These are phyloP conservation scores for Grigorovia yakushimaensis DNA, from an alignment of 805 yeast genomes.

Conservation along the genomic window DNA sequence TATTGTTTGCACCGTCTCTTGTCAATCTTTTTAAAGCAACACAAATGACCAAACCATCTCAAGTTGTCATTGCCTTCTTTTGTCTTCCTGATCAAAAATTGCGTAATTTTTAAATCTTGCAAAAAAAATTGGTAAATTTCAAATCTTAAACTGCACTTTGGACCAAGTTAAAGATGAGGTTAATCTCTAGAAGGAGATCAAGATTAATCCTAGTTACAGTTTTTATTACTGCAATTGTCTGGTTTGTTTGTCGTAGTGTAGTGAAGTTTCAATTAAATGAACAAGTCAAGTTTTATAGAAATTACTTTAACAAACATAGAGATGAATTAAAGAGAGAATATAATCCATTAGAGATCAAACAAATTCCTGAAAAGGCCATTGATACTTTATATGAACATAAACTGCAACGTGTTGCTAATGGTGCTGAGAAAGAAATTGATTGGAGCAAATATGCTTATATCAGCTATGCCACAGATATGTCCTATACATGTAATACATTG, in stretches of 20 bases:
- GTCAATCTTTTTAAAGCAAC: no score
- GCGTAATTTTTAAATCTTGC: neutral
- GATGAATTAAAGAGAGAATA: conserved; percentile 17
- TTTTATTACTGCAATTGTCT: conserved; percentile 6
- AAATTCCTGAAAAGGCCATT: conserved; percentile 20
- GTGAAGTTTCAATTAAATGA: conserved; percentile 24
- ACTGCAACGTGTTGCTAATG: conserved; percentile 7
- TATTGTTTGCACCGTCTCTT: no score
- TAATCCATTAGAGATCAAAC: conserved; percentile 24
- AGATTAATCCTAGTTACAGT: conserved; percentile 10
- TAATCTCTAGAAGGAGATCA: conserved; percentile 19
- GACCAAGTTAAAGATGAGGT: conserved; percentile 5
- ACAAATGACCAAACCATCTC: no score
- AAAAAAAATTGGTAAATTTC: no score
- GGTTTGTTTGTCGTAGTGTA: conserved; percentile 12
- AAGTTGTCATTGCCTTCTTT: no score
- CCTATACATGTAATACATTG: conserved; percentile 44
- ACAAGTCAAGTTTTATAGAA: conserved; percentile 23
- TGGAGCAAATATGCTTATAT: conserved; percentile 47
- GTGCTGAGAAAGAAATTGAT: conserved; percentile 19
- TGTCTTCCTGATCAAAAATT: neutral
- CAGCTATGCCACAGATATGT: conserved; percentile 46
- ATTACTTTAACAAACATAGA: conserved; percentile 18
- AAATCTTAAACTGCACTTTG: neutral
- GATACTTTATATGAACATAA: conserved; percentile 14